Percentiles rank a stretch among this genome's conserved stretches.
phyloP scores from a whole-genome alignment of 2,329 filamentous ascomycete genomes.

The Trichoderma brevicompactum region DNA sequence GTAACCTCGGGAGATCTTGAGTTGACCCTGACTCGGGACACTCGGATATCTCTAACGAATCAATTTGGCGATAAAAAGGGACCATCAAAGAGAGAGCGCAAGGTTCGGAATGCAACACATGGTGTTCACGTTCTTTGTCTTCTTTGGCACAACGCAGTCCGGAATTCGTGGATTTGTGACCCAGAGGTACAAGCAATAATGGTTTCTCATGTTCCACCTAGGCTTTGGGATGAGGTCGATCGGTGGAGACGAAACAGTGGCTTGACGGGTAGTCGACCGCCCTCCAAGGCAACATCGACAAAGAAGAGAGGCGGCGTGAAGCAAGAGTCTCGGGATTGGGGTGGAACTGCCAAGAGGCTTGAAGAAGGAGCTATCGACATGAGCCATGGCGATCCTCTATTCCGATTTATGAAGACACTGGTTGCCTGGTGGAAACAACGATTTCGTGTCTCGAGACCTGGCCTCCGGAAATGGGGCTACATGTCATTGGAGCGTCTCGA shows the following conservation, averaged over 20 bases:
- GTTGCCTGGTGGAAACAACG: constrained; percentile 85
- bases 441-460: constrained; percentile 77
- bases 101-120: constrained; percentile 78
- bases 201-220: constrained; percentile 70
- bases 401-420: constrained; percentile 76
- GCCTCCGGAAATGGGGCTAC: constrained; percentile 87
- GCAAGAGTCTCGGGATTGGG: constrained; percentile 66
- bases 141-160: constrained; percentile 85
- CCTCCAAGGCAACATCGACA: constrained; percentile 38
- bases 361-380: constrained; percentile 75
- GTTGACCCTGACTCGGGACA: constrained; percentile 67
- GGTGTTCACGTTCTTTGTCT: constrained; percentile 86
- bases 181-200: constrained; percentile 74
- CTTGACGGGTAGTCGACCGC: constrained; percentile 46
- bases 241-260: constrained; percentile 74
- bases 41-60: constrained; percentile 64
- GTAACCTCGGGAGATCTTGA: constrained; percentile 70
- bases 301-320: constrained; percentile 34
- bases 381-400: constrained; percentile 80
- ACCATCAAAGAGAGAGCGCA: constrained; percentile 80
- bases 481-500: constrained; percentile 76
- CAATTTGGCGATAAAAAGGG: constrained; percentile 75
- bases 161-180: constrained; percentile 85
- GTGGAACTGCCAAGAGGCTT: constrained; percentile 66
- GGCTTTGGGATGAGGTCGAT: constrained; percentile 72